Evolutionary conservation across 1,284 basidiomycete genomes (phyloP).

Genomic region (Cystobasidium sp.): DNA sequence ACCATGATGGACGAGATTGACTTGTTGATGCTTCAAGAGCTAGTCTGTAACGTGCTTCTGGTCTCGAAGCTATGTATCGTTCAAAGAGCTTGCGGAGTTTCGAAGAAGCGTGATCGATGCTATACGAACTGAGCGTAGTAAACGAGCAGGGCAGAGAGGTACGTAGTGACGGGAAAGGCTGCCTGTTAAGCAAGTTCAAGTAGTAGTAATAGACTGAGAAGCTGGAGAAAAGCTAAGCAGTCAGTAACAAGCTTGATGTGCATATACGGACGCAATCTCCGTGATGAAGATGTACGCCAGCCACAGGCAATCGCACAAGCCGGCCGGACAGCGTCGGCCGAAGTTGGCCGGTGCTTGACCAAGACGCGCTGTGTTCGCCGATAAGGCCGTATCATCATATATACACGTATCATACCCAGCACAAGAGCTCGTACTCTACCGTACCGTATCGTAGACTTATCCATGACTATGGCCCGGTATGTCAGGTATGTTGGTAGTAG

Average conservation of each 20-base stretch:
- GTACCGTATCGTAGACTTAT: background rate
- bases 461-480: background rate
- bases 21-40: too few relatives aligned
- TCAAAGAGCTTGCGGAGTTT: background rate
- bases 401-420: background rate
- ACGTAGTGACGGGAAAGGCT: too few relatives aligned
- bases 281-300: background rate
- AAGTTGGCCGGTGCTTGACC: background rate
- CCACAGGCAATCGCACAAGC: background rate
- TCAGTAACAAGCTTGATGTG: background rate
- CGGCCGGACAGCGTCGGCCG: background rate
- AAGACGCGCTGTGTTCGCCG: background rate
- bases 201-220: too few relatives aligned
- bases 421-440: background rate
- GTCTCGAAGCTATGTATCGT: background rate
- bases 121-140: background rate
- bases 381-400: background rate
- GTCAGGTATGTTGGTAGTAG: too few relatives aligned
- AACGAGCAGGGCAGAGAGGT: too few relatives aligned
- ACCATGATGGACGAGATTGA: background rate
- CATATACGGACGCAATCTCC: conserved; percentile 6
- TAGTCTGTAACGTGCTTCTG: background rate
- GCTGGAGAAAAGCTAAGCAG: too few relatives aligned
- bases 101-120: background rate
- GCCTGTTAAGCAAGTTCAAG: too few relatives aligned